Evolutionary conservation across 2,329 filamentous ascomycete species (phyloP).

Genomic region (Hymenotorrendiella dingleyae): DNA sequence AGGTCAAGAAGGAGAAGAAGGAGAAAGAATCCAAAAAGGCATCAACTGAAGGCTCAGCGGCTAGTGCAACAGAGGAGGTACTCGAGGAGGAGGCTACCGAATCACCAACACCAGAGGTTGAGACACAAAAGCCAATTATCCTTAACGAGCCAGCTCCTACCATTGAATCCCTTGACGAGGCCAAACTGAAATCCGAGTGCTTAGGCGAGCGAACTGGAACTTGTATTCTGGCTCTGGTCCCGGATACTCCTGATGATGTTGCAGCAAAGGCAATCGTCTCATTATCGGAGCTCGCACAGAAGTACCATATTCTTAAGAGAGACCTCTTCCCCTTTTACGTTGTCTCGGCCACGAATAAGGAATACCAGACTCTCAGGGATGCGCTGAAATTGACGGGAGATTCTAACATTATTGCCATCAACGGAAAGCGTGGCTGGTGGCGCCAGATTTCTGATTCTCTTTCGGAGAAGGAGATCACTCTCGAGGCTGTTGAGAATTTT

Average conservation of each 20-base stretch:
- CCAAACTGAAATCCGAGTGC: slow-evolving; percentile 65
- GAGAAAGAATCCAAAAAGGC: slow-evolving; percentile 30
- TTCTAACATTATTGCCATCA: slow-evolving; percentile 73
- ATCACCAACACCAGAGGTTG: slow-evolving; percentile 35
- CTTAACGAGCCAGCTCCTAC: slow-evolving; percentile 52
- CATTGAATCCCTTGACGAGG: slow-evolving; percentile 59
- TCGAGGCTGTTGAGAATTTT: slow-evolving; percentile 70
- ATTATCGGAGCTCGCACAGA: slow-evolving; percentile 69
- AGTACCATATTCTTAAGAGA: slow-evolving; percentile 60
- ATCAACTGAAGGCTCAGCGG: slow-evolving; percentile 38
- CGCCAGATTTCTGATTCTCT: slow-evolving; percentile 49
- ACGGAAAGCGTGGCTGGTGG: slow-evolving; percentile 83
- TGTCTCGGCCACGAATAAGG: slow-evolving; percentile 58
- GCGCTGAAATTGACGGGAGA: slow-evolving; percentile 56
- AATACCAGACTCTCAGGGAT: slow-evolving; percentile 47
- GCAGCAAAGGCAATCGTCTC: slow-evolving; percentile 51
- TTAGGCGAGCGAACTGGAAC: slow-evolving; percentile 70
- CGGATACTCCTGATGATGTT: slow-evolving; percentile 35
- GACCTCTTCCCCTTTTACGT: slow-evolving; percentile 80
- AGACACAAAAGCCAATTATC: slow-evolving; percentile 36
- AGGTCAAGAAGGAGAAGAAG: slow-evolving; percentile 37
- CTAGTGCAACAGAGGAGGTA: slow-evolving; percentile 44
- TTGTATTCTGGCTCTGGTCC: slow-evolving; percentile 73
- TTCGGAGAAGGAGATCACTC: slow-evolving; percentile 43
- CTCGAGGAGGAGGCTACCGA: slow-evolving; percentile 47